Conservation (phyloP, 768 basidiomycete genomes). For the Lactarius pseudohatsudake region DNA sequence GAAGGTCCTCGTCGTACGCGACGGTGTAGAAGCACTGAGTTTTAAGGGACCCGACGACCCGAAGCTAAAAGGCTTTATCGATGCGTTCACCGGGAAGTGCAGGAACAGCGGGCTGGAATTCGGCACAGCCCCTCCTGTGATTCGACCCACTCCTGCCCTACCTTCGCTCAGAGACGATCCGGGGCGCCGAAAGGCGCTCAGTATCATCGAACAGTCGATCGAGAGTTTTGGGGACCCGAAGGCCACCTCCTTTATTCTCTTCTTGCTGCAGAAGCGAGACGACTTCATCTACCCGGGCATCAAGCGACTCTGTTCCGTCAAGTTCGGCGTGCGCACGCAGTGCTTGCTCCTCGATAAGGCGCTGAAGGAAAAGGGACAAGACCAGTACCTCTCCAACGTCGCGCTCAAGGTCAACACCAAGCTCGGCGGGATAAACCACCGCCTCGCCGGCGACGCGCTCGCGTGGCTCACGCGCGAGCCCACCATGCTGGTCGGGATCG, state of each 20-base stretch:
- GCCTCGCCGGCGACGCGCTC: slow-evolving; percentile 55
- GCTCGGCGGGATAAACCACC: slow-evolving; percentile 78
- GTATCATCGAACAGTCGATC: slow-evolving; percentile 39
- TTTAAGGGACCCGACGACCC: slow-evolving; percentile 47
- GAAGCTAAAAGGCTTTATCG: slow-evolving; percentile 44
- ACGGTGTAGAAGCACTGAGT: slow-evolving; percentile 38
- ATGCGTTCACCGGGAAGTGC: slow-evolving; percentile 58
- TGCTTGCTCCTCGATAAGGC: slow-evolving; percentile 70
- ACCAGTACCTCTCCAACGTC: slow-evolving; percentile 82
- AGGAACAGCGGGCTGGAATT: slow-evolving; percentile 56
- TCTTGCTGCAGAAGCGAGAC: slow-evolving; percentile 65
- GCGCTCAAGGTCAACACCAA: slow-evolving; percentile 83
- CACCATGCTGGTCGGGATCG: slow-evolving; percentile 85
- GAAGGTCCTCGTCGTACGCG: slow-evolving; percentile 67
- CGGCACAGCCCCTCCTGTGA: slow-evolving; percentile 38
- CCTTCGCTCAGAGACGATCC: slow-evolving; percentile 40
- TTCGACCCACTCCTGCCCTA: slow-evolving; percentile 38
- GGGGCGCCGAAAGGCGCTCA: slow-evolving; percentile 45
- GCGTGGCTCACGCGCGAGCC: slow-evolving; percentile 61
- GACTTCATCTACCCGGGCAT: slow-evolving; percentile 80
- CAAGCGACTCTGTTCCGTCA: slow-evolving; percentile 73
- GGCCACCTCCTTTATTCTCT: slow-evolving; percentile 65
- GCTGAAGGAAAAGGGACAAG: slow-evolving; percentile 54
- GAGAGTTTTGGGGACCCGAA: slow-evolving; percentile 22
- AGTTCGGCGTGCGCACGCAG: slow-evolving; percentile 73